Base-by-base conservation (phyloP, 1,284 basidiomycete genomes). In the Trametes versicolor region DNA sequence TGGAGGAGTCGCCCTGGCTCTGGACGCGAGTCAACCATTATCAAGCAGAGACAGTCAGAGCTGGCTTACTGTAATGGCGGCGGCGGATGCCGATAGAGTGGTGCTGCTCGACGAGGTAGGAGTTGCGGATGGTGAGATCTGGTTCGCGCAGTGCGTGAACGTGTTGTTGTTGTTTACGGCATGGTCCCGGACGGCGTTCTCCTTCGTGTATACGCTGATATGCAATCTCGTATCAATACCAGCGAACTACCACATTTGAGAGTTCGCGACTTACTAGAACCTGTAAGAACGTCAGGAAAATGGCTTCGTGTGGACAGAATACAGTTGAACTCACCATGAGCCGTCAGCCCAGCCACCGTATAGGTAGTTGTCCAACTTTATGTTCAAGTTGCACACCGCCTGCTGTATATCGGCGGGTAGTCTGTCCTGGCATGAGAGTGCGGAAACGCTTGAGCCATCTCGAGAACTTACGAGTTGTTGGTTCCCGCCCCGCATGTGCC, bases 281-380 rank as follows among this genome's bases (percentile, higher is more conserved):
- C 70, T 71, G 51, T 12, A 7, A 23, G 48, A 12, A 19, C 7
- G 15, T 3, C 34, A 12, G 37, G 10, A 39, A 39, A 4, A 58
- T 12, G n/a, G 37, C 19, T 0, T 15, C 10, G 27, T 1, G 23
- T n/a, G 3, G 1, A 41, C 13, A 53, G 1, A 6, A n/a, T 23
- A 21, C n/a, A 10, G 6, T 37, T 2, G 15, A 43, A 27, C 63
- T 51, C 41, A 71, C 70, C 70, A 71, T 21, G 65, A 29, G 7
- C 70, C 70, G 41, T 62, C 61, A 19, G 60, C 65, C 70, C 70
- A 71, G 7, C 62, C 55, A 1, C 47, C 58, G n/a, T 71, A 71
- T 15, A 71, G 54, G 47, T 58, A 69, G 45, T 71, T 47, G 37
- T 69, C 64, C 4, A 71, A 36, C 19, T 52, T 64, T 45, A 71